Evolutionary conservation across 768 basidiomycete species (phyloP).

Genomic region (Serendipita sp.): DNA sequence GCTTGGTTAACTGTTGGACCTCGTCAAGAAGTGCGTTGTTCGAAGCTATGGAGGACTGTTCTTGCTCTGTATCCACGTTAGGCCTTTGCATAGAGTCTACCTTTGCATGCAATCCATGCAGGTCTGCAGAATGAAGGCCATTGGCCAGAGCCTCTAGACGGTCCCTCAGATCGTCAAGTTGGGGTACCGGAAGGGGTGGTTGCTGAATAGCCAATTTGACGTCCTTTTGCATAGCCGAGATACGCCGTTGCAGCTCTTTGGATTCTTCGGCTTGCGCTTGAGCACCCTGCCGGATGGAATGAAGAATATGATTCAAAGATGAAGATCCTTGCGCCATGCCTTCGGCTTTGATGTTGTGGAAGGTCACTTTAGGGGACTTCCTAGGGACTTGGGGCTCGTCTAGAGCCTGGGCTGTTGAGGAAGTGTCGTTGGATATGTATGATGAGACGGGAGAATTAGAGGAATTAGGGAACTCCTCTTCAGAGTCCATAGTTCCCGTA

Average conservation of each 20-base stretch:
- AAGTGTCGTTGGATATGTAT: neutral
- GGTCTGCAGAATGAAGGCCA: neutral
- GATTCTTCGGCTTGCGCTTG: neutral
- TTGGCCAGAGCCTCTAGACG: neutral
- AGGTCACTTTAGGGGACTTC: neutral
- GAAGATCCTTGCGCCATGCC: neutral
- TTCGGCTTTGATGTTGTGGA: neutral
- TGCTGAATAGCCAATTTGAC: slow-evolving; percentile 1
- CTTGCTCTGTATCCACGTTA: too few relatives aligned
- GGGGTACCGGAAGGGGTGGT: neutral
- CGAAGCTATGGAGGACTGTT: too few relatives aligned
- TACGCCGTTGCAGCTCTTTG: neutral
- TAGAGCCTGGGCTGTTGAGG: neutral
- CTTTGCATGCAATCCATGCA: neutral
- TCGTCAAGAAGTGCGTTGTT: neutral
- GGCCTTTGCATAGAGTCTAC: neutral
- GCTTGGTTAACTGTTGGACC: neutral
- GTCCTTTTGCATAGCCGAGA: neutral
- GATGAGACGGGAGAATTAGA: neutral
- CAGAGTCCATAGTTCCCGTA: neutral
- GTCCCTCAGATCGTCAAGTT: neutral
- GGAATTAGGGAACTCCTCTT: neutral
- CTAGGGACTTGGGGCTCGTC: neutral
- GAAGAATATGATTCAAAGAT: neutral
- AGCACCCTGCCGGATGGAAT: too few relatives aligned